These are phyloP conservation scores for Onygenales sp. DNA, from an alignment of 2,329 filamentous ascomycete genomes.

Conservation along the genomic window DNA sequence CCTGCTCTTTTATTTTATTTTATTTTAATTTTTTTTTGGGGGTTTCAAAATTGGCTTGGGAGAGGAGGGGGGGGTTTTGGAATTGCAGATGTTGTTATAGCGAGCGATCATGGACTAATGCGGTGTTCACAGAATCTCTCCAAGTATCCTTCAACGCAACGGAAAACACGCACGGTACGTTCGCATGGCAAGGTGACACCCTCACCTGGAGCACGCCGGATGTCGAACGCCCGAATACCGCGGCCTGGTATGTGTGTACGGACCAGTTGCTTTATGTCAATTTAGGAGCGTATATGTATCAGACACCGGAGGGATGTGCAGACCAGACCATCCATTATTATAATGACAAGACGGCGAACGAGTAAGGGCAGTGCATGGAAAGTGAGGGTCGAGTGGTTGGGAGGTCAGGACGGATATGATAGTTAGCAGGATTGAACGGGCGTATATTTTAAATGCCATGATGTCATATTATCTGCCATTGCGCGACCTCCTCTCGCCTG, in stretches of 20 bases:
- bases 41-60: too few species aligned
- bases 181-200: constrained; percentile 44
- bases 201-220: constrained; percentile 44
- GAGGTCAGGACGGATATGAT: too few species aligned
- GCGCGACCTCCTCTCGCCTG: too few species aligned
- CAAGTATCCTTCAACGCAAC: constrained; percentile 41
- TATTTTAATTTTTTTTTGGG: background rate
- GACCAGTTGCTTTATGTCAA: constrained; percentile 47
- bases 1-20: background rate
- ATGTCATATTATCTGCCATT: too few species aligned
- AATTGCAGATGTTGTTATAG: too few species aligned
- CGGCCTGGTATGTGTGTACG: constrained; percentile 51
- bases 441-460: too few species aligned
- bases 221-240: constrained; percentile 44
- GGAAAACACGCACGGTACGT: constrained; percentile 47
- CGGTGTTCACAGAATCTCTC: constrained; percentile 37
- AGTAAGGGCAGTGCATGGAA: background rate
- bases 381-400: too few species aligned
- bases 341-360: background rate
- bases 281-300: constrained; percentile 49
- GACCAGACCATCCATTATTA: constrained; percentile 24
- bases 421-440: too few species aligned
- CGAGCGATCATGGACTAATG: constrained; percentile 35
- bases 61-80: too few species aligned
- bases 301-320: constrained; percentile 48